These are phyloP conservation scores for Aspergillus taichungensis DNA, from an alignment of 495 filamentous ascomycete species.

Conservation along the genomic window DNA sequence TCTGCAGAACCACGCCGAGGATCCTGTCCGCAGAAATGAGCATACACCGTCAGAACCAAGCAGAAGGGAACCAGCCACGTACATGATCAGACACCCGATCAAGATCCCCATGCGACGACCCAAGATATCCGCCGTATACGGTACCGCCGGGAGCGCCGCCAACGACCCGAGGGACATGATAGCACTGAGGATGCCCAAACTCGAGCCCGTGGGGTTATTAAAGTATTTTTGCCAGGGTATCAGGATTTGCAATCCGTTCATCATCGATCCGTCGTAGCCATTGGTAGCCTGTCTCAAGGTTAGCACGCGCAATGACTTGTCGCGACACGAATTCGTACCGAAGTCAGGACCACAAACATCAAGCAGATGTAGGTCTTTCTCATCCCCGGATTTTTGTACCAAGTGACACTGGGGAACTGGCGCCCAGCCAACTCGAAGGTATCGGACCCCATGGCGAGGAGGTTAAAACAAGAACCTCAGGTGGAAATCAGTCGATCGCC, in stretches of 20 bases:
- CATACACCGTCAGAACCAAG: constrained; percentile 31
- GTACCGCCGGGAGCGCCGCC: constrained; percentile 54
- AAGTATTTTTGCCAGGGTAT: constrained; percentile 30
- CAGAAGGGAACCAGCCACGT: constrained; percentile 38
- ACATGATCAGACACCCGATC: constrained; percentile 57
- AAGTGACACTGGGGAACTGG: constrained; percentile 30
- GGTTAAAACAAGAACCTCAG: not conserved
- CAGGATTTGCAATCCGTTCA: constrained; percentile 35
- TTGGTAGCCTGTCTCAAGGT: constrained; percentile 39
- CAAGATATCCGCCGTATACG: constrained; percentile 50
- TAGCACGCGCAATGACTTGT: not conserved
- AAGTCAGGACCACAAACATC: constrained; percentile 29
- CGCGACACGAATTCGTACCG: constrained; percentile 9
- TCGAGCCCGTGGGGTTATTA: constrained; percentile 39
- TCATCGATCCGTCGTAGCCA: constrained; percentile 54
- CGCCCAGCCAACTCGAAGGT: constrained; percentile 34
- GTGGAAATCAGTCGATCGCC: not conserved
- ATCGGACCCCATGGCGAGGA: constrained; percentile 26
- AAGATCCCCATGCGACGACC: constrained; percentile 55
- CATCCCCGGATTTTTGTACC: constrained; percentile 33
- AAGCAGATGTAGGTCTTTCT: constrained; percentile 27
- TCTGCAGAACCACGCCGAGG: constrained; percentile 47
- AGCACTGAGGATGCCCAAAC: constrained; percentile 56
- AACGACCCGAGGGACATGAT: constrained; percentile 61
- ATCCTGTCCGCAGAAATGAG: constrained; percentile 24